Evolutionary conservation across 805 yeast species (phyloP).

Genomic region (Saccharomycopsis sp.): DNA sequence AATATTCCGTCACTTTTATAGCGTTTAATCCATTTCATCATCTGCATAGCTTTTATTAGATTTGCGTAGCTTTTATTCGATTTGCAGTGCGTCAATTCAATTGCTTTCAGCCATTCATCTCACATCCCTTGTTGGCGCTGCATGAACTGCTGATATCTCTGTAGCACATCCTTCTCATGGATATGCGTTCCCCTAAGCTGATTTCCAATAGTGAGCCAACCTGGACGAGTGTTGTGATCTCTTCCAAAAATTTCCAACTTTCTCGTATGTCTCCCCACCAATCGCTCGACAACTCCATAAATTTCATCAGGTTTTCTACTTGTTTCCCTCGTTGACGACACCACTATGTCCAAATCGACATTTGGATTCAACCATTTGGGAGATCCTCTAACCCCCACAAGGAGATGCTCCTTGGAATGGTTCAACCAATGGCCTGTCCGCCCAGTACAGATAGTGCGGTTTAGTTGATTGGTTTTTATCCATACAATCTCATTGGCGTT

Average conservation of each 20-base stretch:
- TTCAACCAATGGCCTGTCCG: slow-evolving; percentile 96
- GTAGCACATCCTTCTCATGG: slow-evolving; percentile 19
- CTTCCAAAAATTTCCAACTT: slow-evolving; percentile 89
- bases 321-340: slow-evolving; percentile 81
- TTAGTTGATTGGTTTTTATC: slow-evolving; percentile 85
- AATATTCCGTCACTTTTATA: too few species aligned
- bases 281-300: slow-evolving; percentile 76
- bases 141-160: neutral
- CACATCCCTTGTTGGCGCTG: neutral
- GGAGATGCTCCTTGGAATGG: slow-evolving; percentile 85
- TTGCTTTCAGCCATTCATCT: too few species aligned
- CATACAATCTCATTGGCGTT: slow-evolving; percentile 78
- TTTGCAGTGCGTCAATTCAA: too few species aligned
- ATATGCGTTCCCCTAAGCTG: slow-evolving; percentile 58
- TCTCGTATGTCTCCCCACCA: slow-evolving; percentile 70
- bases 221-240: slow-evolving; percentile 76
- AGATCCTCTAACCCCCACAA: slow-evolving; percentile 79
- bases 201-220: slow-evolving; percentile 88
- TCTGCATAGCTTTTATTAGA: too few species aligned
- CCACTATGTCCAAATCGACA: slow-evolving; percentile 70
- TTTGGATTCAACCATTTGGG: slow-evolving; percentile 64
- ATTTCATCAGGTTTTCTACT: slow-evolving; percentile 87
- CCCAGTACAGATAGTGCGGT: slow-evolving; percentile 88
- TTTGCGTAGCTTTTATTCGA: too few species aligned
- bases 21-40: too few species aligned